These are phyloP conservation scores for Psilocybe azurescens DNA, from an alignment of 768 basidiomycete genomes.

Conservation along the genomic window DNA sequence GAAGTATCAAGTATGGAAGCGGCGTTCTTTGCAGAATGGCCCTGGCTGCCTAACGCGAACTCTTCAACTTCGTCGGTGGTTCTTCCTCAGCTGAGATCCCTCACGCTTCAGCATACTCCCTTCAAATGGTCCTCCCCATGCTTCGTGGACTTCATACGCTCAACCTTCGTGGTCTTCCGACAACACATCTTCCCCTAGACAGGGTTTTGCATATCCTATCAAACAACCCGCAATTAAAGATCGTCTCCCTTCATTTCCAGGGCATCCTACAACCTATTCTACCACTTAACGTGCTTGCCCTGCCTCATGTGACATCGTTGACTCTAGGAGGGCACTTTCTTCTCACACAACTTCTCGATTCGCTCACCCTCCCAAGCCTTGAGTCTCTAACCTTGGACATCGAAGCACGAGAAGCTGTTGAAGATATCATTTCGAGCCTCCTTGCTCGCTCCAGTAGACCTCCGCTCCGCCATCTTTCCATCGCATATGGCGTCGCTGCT, in stretches of 20 bases:
- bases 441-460: conserved; percentile 65
- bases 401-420: conserved; percentile 76
- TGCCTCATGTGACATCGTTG: conserved; percentile 59
- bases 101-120: conserved; percentile 74
- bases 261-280: conserved; percentile 66
- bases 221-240: conserved; percentile 61
- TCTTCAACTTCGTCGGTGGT: conserved; percentile 28
- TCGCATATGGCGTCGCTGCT: conserved; percentile 53
- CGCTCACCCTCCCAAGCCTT: conserved; percentile 61
- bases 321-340: conserved; percentile 71
- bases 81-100: conserved; percentile 54
- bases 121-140: conserved; percentile 81
- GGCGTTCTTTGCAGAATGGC: conserved; percentile 68
- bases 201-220: conserved; percentile 69
- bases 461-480: conserved; percentile 59
- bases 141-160: conserved; percentile 64
- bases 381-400: conserved; percentile 70
- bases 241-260: conserved; percentile 65
- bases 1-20: conserved; percentile 77
- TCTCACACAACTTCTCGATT: conserved; percentile 65
- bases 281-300: conserved; percentile 57
- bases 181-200: conserved; percentile 66
- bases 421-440: conserved; percentile 69
- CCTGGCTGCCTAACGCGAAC: conserved; percentile 69
- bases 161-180: conserved; percentile 69